These are phyloP conservation scores for Cercospora sp. DNA, from an alignment of 2,329 filamentous ascomycete genomes.

Conservation along the genomic window DNA sequence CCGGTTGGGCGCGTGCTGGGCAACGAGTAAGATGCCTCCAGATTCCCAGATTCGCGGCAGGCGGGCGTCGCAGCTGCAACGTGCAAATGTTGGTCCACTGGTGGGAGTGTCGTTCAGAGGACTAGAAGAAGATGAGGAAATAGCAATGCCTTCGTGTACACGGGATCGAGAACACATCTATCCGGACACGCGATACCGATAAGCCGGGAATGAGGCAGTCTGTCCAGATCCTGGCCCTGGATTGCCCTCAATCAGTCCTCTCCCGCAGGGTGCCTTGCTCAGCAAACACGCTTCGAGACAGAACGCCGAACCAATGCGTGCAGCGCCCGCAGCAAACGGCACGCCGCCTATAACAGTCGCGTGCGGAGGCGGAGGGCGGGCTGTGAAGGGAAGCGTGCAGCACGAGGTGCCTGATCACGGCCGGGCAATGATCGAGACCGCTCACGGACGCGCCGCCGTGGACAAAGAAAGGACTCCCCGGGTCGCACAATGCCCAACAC, in stretches of 20 bases:
- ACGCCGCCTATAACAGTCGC: background rate
- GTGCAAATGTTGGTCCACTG: background rate
- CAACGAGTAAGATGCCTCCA: background rate
- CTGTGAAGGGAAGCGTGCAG: background rate
- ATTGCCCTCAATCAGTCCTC: background rate
- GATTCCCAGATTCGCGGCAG: background rate
- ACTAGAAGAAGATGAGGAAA: background rate
- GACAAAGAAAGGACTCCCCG: constrained; percentile 6
- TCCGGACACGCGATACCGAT: background rate
- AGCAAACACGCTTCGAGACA: background rate
- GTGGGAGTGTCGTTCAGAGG: background rate
- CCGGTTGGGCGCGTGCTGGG: constrained; percentile 2
- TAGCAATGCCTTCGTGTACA: background rate
- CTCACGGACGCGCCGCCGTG: background rate
- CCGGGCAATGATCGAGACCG: background rate
- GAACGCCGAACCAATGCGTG: background rate
- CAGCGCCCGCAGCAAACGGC: background rate
- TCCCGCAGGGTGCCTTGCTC: background rate
- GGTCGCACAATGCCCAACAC: constrained; percentile 8
- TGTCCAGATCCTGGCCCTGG: background rate
- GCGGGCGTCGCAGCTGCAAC: background rate
- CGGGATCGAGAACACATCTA: background rate
- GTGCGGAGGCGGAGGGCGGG: background rate
- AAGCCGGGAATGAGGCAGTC: background rate
- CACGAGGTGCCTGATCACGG: background rate